phyloP scores from a whole-genome alignment of 345 rosid species.

The Gossypium stocksii region DNA sequence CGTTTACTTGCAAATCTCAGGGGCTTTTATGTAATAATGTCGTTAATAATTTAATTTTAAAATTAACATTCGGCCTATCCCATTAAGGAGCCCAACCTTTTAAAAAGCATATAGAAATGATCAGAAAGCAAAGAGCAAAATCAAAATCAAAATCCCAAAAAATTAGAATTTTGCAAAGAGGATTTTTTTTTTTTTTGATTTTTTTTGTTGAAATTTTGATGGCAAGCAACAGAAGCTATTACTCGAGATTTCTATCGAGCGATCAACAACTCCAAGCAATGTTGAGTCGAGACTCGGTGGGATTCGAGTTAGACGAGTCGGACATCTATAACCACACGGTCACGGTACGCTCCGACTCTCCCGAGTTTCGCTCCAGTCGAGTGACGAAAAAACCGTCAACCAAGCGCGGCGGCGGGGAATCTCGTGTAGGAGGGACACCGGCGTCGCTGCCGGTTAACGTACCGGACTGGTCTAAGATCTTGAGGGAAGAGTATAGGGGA shows the following conservation, averaged over 20 bases:
- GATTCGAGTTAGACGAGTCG: constrained; percentile 85
- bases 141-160: background rate
- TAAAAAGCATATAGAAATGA: constrained; percentile 41
- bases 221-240: constrained; percentile 75
- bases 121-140: background rate
- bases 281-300: constrained; percentile 26
- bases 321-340: constrained; percentile 44
- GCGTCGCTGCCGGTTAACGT: constrained; percentile 78
- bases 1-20: background rate
- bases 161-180: background rate
- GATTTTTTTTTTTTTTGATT: no score
- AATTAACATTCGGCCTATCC: constrained; percentile 37
- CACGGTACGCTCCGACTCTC: constrained; percentile 41
- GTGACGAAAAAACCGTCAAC: constrained; percentile 27
- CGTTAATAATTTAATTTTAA: background rate
- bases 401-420: constrained; percentile 16
- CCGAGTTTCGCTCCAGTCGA: constrained; percentile 47
- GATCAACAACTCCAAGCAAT: constrained; percentile 36
- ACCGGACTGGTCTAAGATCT: constrained; percentile 97
- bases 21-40: constrained; percentile 23
- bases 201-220: constrained; percentile 20
- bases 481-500: constrained; percentile 58
- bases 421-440: constrained; percentile 26
- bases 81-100: constrained; percentile 34
- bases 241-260: constrained; percentile 49